phyloP scores from a whole-genome alignment of 768 basidiomycete genomes.

The Porpolomopsis calyptriformis region DNA sequence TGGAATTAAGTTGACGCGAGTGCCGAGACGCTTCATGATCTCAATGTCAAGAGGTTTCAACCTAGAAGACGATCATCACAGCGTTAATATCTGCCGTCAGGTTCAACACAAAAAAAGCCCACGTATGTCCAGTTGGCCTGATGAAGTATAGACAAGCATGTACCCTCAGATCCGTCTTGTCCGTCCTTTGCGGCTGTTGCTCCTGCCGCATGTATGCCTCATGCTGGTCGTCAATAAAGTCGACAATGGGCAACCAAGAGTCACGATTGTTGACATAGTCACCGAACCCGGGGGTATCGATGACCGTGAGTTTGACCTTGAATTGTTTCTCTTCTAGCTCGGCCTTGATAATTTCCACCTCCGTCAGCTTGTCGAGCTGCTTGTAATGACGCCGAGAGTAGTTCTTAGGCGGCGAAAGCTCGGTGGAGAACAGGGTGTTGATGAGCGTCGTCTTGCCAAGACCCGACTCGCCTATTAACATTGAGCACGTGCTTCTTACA shows the following conservation, averaged over 20 bases:
- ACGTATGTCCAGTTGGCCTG: constrained; percentile 94
- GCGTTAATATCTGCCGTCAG: too few relatives aligned
- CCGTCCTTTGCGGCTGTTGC: constrained; percentile 91
- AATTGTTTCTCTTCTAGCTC: constrained; percentile 98
- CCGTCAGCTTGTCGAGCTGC: constrained; percentile 97
- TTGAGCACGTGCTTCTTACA: constrained; percentile 4
- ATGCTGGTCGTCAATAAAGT: constrained; percentile 95
- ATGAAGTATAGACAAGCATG: constrained; percentile 98
- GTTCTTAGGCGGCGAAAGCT: constrained; percentile 86
- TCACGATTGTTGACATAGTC: constrained; percentile 99
- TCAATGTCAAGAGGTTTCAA: constrained; percentile 97
- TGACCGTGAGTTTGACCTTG: constrained; percentile 98
- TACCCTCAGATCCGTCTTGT: constrained; percentile 91
- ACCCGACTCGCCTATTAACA: constrained; percentile 76
- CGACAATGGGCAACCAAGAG: constrained; percentile 96
- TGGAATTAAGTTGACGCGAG: constrained; percentile 95
- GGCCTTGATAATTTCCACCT: constrained; percentile 98
- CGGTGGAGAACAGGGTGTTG: constrained; percentile 98
- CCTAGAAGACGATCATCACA: too few relatives aligned
- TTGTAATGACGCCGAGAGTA: constrained; percentile 83
- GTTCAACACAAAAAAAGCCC: constrained; percentile 27
- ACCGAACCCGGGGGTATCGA: constrained; percentile 98
- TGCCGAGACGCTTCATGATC: constrained; percentile 98
- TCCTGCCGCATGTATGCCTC: constrained; percentile 97
- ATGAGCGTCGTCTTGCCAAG: constrained; percentile 95